Evolutionary conservation across 2,329 filamentous ascomycete species (phyloP).

Genomic region (Nannizziopsis arthrosporioides): DNA sequence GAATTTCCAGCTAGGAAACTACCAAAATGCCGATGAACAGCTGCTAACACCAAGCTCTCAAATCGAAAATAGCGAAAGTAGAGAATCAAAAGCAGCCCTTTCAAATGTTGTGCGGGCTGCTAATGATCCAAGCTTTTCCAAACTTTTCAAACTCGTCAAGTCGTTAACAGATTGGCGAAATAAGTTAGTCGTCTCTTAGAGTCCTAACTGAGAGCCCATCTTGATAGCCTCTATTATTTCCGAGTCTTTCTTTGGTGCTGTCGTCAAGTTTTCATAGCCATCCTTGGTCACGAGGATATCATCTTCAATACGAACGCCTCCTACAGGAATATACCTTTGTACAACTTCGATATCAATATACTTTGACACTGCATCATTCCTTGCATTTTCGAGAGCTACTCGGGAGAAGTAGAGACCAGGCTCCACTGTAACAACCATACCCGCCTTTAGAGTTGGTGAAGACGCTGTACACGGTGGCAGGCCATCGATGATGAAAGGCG

Average conservation of each 20-base stretch:
- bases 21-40: no score
- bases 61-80: no score
- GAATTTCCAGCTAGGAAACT: no score
- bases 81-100: no score
- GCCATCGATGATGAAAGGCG: slow-evolving; percentile 35
- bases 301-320: slow-evolving; percentile 37
- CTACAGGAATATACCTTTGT: slow-evolving; percentile 31
- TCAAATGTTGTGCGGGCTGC: not conserved
- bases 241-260: slow-evolving; percentile 53
- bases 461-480: slow-evolving; percentile 25
- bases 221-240: slow-evolving; percentile 35
- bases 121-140: not conserved
- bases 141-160: no score
- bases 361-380: slow-evolving; percentile 22
- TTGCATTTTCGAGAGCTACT: slow-evolving; percentile 27
- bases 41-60: no score
- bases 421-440: slow-evolving; percentile 47
- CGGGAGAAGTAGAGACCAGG: slow-evolving; percentile 40
- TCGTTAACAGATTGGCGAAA: no score
- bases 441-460: slow-evolving; percentile 35
- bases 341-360: slow-evolving; percentile 33
- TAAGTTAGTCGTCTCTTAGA: not conserved
- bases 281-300: slow-evolving; percentile 60
- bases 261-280: slow-evolving; percentile 62
- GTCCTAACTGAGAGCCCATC: slow-evolving; percentile 1